phyloP scores from a whole-genome alignment of 805 yeast genomes.

The Teunomyces gatunensis region DNA sequence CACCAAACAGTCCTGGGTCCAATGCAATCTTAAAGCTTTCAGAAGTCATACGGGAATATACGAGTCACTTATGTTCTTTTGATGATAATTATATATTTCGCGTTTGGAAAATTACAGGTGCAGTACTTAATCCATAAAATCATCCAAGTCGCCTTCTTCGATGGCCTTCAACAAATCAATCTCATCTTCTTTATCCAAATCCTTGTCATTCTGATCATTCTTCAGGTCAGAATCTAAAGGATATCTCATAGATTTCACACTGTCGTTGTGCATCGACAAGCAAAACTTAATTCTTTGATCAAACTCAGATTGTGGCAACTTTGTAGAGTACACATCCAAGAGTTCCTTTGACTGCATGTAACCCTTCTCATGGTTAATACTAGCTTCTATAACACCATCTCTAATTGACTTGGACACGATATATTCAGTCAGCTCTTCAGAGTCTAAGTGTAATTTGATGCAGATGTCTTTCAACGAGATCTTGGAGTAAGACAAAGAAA shows the following conservation, averaged over 20 bases:
- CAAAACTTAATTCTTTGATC: slow-evolving; percentile 94
- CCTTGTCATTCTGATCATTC: slow-evolving; percentile 24
- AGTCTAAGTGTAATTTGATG: slow-evolving; percentile 83
- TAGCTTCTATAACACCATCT: slow-evolving; percentile 96
- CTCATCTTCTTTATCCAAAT: slow-evolving; percentile 39
- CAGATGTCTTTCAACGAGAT: slow-evolving; percentile 93
- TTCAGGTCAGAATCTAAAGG: slow-evolving; percentile 48
- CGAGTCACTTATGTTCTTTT: neutral
- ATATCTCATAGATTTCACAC: slow-evolving; percentile 93
- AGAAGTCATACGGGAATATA: neutral
- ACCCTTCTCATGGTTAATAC: slow-evolving; percentile 85
- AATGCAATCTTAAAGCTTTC: slow-evolving; percentile 17
- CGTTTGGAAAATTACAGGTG: slow-evolving; percentile 1
- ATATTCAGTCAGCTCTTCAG: slow-evolving; percentile 95
- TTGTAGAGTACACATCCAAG: slow-evolving; percentile 82
- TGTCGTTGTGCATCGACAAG: slow-evolving; percentile 83
- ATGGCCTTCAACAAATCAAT: slow-evolving; percentile 44
- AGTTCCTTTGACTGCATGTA: slow-evolving; percentile 88
- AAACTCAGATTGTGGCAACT: slow-evolving; percentile 80
- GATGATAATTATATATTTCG: slow-evolving; percentile 1
- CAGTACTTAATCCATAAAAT: slow-evolving; percentile 39
- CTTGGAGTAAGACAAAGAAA: slow-evolving; percentile 84
- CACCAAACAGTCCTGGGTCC: slow-evolving; percentile 29
- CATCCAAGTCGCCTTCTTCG: slow-evolving; percentile 57
- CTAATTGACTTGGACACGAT: slow-evolving; percentile 95